Percentiles rank a stretch among this genome's conserved stretches.
Conservation (phyloP, 2,329 filamentous ascomycete genomes). For the Ophiognomonia clavigignenti-juglandacearum region DNA sequence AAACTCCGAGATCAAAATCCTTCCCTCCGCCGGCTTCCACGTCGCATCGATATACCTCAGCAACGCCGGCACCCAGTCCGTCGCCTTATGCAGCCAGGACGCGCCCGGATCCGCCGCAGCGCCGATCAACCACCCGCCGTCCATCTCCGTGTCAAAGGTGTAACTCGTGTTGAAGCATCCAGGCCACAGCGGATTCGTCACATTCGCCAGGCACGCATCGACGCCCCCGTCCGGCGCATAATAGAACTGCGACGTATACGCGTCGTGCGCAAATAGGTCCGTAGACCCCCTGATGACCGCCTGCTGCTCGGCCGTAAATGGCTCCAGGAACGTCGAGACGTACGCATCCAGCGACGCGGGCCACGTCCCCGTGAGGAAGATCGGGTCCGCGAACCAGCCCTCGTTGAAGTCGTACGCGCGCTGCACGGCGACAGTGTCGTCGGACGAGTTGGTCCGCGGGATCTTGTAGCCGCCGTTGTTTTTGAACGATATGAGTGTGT, state of each 20-base stretch:
- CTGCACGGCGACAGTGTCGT: constrained; percentile 9
- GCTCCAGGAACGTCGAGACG: constrained; percentile 11
- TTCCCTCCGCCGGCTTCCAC: constrained; percentile 5
- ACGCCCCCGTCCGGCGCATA: constrained; percentile 8
- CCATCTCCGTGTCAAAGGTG: constrained; percentile 1
- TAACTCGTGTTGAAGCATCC: constrained; percentile 12
- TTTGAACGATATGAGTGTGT: constrained; percentile 12
- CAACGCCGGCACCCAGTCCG: constrained; percentile 10
- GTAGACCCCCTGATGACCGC: constrained; percentile 1
- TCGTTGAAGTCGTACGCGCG: constrained; percentile 14
- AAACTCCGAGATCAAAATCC: constrained; percentile 8
- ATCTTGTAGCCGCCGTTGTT: constrained; percentile 14
- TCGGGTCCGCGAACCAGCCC: constrained; percentile 12
- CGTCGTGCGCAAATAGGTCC: constrained; percentile 10
- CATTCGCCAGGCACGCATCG: constrained; percentile 2
- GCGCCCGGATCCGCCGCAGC: constrained; percentile 6
- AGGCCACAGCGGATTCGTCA: constrained; percentile 6
- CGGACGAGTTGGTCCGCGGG: constrained; percentile 5
- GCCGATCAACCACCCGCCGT: constrained; percentile 8
- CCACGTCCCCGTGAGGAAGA: constrained; percentile 12
- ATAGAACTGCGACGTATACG: constrained; percentile 12
- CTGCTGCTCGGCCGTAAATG: constrained; percentile 7
- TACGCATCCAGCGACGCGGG: constrained; percentile 8
- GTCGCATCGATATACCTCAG: constrained; percentile 9
- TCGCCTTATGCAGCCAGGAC: constrained; percentile 7